These are phyloP conservation scores for Trypethelium eluteriae DNA, from an alignment of 495 filamentous ascomycete species.

Conservation along the genomic window DNA sequence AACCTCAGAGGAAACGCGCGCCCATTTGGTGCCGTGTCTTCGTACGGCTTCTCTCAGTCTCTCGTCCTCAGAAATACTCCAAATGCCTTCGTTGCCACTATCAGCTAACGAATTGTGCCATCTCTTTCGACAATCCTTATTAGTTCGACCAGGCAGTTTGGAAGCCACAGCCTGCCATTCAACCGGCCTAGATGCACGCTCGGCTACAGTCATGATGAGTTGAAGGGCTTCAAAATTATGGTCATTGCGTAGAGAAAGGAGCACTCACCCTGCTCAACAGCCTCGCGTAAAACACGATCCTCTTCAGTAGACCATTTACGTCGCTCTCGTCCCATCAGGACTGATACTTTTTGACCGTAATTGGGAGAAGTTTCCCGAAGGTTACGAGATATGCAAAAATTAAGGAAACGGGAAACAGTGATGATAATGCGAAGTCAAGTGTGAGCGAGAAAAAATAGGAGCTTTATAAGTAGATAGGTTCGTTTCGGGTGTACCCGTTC, in stretches of 20 bases:
- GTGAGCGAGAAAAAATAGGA: neutral
- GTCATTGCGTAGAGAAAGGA: too few species aligned
- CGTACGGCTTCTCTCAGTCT: constrained; percentile 24
- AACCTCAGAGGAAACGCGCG: constrained; percentile 26
- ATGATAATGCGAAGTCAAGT: neutral
- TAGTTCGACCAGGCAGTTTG: constrained; percentile 21
- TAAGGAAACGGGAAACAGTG: neutral
- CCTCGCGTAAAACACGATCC: neutral
- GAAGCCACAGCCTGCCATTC: neutral
- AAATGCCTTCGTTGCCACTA: constrained; percentile 23
- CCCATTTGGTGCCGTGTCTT: constrained; percentile 26
- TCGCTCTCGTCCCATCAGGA: neutral
- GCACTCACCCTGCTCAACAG: constrained; percentile 7
- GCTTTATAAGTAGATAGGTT: neutral
- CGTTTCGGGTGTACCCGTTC: constrained; percentile 8
- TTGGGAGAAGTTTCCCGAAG: neutral
- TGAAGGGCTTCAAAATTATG: neutral
- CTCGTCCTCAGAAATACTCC: constrained; percentile 29
- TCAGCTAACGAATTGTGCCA: constrained; percentile 20
- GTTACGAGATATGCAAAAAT: neutral
- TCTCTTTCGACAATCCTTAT: constrained; percentile 32
- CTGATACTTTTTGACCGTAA: neutral
- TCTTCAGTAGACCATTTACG: constrained; percentile 1
- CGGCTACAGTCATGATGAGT: neutral
- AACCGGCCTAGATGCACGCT: neutral